Evolutionary conservation across 2,329 filamentous ascomycete species (phyloP), one percentile per base, ranked within the genome.

Genomic region (Diaporthe capsici): DNA sequence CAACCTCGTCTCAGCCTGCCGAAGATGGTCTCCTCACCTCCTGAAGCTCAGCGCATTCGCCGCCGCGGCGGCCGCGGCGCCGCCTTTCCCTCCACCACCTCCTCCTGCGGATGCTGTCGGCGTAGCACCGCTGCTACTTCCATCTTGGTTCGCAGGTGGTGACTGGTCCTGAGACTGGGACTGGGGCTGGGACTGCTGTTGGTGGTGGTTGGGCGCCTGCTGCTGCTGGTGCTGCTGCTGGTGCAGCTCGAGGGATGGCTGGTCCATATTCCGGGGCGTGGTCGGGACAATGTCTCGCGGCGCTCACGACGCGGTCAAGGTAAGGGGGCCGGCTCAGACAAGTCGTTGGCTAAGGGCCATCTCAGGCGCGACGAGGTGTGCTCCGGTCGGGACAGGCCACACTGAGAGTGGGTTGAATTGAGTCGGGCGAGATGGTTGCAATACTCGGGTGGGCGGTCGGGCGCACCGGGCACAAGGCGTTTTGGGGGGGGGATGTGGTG

Each of bases 31-130:
- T 71, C 61, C 68, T 58, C 72, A 77, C 76, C 76, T 77, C 63
- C 76, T 71, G 63, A 77, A 77, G 68, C 76, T 77, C 60, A 76
- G 61, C 44, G 75, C 68, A 47, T 68, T 63, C 57, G 60, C 65
- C 5, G 65, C 72, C 8, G 74, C 73, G 4, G 65, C 65, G 0
- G 65, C 65, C 9, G 65, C 47, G 22, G 47, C 65, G 31, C n/a
- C 17, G 49, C n/a, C 49, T 49, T 51, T 75, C 39, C 28, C 47
- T 71, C 67, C 71, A 31, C 68, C 71, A 61, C 74, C 71, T 31
- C 72, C 73, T 22, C 42, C 68, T 71, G 60, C 60, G 39, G 76
- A 73, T n/a, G 47, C 60, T 37, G 65, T 63, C 25, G 67, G 53
- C 42, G 70, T 72, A 44, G 57, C 73, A 47, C 49, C 61, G 71